These are phyloP conservation scores for Wolfiporia cocos DNA, from an alignment of 1,284 basidiomycete genomes.

Conservation along the genomic window DNA sequence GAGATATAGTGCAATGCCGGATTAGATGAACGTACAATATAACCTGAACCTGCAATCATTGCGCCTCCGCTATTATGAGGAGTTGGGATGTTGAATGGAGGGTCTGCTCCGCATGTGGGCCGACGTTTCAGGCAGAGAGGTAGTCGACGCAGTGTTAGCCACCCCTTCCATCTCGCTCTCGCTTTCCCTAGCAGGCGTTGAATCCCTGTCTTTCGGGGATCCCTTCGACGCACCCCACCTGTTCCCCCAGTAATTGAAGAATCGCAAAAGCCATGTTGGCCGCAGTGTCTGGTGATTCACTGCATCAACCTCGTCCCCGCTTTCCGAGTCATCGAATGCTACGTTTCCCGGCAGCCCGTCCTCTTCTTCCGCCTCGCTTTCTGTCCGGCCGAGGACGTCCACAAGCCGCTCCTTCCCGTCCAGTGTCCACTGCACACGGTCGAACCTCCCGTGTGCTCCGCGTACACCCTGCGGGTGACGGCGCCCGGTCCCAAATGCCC, in stretches of 20 bases:
- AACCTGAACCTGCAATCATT: not conserved
- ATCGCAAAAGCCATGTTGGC: slow-evolving; percentile 66
- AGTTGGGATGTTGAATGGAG: not conserved
- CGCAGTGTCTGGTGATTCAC: slow-evolving; percentile 53
- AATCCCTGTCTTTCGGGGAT: slow-evolving; percentile 10
- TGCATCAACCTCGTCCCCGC: slow-evolving; percentile 46
- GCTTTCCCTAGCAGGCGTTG: slow-evolving; percentile 1
- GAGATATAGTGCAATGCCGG: no score
- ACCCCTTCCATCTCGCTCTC: slow-evolving; percentile 2
- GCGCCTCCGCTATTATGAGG: not conserved
- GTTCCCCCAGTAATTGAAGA: slow-evolving; percentile 68
- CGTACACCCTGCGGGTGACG: slow-evolving; percentile 35
- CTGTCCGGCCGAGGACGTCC: slow-evolving; percentile 62
- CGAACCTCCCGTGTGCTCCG: slow-evolving; percentile 52
- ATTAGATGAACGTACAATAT: not conserved
- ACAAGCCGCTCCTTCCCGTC: slow-evolving; percentile 57
- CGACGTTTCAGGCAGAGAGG: slow-evolving; percentile 11
- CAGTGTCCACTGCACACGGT: slow-evolving; percentile 61
- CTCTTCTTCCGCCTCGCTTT: slow-evolving; percentile 73
- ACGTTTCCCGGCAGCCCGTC: slow-evolving; percentile 30
- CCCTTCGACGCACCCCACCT: slow-evolving; percentile 29
- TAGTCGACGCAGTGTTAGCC: not conserved
- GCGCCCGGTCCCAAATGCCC: slow-evolving; percentile 46
- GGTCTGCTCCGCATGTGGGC: no score
- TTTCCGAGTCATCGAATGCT: slow-evolving; percentile 26